These are phyloP conservation scores for Trametopsis cervina DNA, from an alignment of 768 basidiomycete species.

Conservation along the genomic window DNA sequence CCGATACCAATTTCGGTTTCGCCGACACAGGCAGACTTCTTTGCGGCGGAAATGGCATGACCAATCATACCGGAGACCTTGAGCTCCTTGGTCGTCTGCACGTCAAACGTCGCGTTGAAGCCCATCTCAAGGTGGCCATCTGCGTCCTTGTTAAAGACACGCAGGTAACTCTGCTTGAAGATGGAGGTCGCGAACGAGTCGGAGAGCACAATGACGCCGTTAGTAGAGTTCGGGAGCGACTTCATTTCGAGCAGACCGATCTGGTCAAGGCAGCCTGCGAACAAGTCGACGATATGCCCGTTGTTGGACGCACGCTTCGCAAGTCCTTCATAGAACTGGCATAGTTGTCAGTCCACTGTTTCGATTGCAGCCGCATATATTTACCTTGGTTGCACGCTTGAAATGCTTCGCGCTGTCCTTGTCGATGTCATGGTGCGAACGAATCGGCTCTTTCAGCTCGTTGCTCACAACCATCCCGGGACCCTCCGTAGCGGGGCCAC, in stretches of 20 bases:
- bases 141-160: constrained; percentile 88
- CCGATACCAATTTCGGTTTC: constrained; percentile 99
- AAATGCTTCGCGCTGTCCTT: constrained; percentile 95
- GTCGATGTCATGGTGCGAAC: constrained; percentile 98
- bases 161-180: constrained; percentile 97
- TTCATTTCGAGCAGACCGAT: constrained; percentile 98
- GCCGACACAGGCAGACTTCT: constrained; percentile 93
- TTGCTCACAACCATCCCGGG: constrained; percentile 96
- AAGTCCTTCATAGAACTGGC: constrained; percentile 90
- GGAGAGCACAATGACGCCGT: constrained; percentile 92
- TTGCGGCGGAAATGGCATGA: constrained; percentile 94
- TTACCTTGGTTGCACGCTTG: constrained; percentile 92
- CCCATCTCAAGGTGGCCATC: constrained; percentile 94
- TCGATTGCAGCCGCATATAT: constrained; percentile 6
- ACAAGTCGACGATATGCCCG: constrained; percentile 91
- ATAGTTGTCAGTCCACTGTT: background rate
- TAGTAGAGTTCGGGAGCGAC: constrained; percentile 89
- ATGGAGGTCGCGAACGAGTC: constrained; percentile 97
- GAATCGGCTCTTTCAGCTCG: constrained; percentile 94
- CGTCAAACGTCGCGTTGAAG: constrained; percentile 98
- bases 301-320: constrained; percentile 91
- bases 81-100: constrained; percentile 98
- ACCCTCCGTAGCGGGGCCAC: constrained; percentile 93
- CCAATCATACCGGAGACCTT: constrained; percentile 98
- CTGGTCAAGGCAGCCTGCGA: constrained; percentile 96